Conservation (phyloP, 176 grass and related monocot species). For the Hyparrhenia diplandra region DNA sequence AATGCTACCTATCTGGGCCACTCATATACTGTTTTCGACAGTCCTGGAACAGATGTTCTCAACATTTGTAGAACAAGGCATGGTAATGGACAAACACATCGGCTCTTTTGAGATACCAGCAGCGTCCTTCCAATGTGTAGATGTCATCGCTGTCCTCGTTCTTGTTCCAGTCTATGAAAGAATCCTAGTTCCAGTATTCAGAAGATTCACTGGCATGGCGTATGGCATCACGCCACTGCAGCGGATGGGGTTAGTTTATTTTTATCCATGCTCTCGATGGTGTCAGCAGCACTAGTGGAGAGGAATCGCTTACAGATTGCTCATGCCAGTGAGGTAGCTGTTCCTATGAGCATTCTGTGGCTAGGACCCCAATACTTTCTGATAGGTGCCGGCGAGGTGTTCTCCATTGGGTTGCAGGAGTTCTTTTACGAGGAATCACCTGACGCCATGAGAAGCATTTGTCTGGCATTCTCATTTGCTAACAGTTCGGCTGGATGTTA, state of each 20-base stretch:
- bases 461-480: conserved; percentile 36
- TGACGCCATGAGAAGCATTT: conserved; percentile 55
- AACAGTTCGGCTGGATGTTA: conserved; percentile 41
- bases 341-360: conserved; percentile 53
- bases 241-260: conserved; percentile 40
- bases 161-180: conserved; percentile 51
- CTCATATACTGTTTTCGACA: conserved; percentile 32
- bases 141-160: conserved; percentile 37
- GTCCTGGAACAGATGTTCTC: conserved; percentile 49
- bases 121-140: conserved; percentile 48
- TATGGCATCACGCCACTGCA: conserved; percentile 48
- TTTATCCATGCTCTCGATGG: conserved; percentile 42
- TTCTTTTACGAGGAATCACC: conserved; percentile 69
- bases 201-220: conserved; percentile 32
- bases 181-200: conserved; percentile 39
- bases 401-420: conserved; percentile 47
- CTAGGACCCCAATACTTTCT: conserved; percentile 56
- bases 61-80: conserved; percentile 43
- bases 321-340: background rate
- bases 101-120: conserved; percentile 47
- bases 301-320: conserved; percentile 27
- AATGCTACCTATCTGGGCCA: conserved; percentile 55
- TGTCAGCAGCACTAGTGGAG: conserved; percentile 49
- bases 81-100: conserved; percentile 33
- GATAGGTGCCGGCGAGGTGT: conserved; percentile 41